Evolutionary conservation across 2,329 filamentous ascomycete species (phyloP).

Genomic region (Fusarium praegraminearum): DNA sequence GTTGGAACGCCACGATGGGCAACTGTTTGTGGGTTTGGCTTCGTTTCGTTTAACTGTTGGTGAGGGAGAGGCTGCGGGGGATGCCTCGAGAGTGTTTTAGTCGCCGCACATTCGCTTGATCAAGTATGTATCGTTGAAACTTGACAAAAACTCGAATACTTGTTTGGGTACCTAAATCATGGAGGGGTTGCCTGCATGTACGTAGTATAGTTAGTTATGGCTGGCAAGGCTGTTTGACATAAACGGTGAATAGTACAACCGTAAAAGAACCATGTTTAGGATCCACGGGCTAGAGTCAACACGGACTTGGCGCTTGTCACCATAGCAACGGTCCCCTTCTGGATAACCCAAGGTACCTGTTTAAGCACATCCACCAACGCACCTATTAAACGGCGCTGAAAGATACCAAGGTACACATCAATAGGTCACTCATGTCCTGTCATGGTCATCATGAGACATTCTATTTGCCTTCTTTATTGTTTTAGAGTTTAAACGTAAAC

Average conservation of each 20-base stretch:
- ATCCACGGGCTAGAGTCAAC: slow-evolving; percentile 32
- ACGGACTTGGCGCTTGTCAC: slow-evolving; percentile 35
- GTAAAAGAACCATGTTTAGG: slow-evolving; percentile 29
- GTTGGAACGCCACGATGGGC: slow-evolving; percentile 53
- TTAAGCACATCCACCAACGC: background rate
- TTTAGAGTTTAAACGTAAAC: slow-evolving; percentile 9
- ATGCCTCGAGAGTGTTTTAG: slow-evolving; percentile 11
- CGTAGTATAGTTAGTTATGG: slow-evolving; percentile 14
- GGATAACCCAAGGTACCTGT: too few species aligned
- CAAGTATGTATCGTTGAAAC: slow-evolving; percentile 15
- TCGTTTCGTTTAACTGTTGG: slow-evolving; percentile 3
- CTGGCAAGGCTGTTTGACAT: slow-evolving; percentile 39
- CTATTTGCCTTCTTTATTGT: background rate
- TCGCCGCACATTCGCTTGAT: slow-evolving; percentile 9
- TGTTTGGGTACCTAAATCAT: slow-evolving; percentile 18
- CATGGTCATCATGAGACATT: slow-evolving; percentile 25
- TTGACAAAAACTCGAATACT: slow-evolving; percentile 20
- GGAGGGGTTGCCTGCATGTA: slow-evolving; percentile 43
- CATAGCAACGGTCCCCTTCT: slow-evolving; percentile 37
- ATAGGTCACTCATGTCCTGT: slow-evolving; percentile 11
- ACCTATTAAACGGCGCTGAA: slow-evolving; percentile 5
- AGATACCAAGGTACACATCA: background rate
- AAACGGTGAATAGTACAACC: slow-evolving; percentile 39
- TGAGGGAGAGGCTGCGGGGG: slow-evolving; percentile 6
- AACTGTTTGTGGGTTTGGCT: slow-evolving; percentile 22